Base-by-base conservation (phyloP, 1,139 yeast species). In the Wickerhamomyces sp. region DNA sequence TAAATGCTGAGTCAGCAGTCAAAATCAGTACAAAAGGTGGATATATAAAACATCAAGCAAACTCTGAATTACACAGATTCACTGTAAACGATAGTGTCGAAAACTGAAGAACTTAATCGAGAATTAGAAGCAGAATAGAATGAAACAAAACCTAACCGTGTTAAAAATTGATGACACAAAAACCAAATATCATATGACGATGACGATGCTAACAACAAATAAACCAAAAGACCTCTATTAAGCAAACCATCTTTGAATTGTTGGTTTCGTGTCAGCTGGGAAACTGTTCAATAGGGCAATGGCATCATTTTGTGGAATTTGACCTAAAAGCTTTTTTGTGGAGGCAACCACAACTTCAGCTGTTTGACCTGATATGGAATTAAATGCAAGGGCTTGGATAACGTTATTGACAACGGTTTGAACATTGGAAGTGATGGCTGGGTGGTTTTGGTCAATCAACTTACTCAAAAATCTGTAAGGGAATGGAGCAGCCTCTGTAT, bases 401-500 rank as follows among this genome's bases (percentile, higher is more conserved):
- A 89, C 84, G 28, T 75, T 64, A 37, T 84, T 89, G 33, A 88
- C 74, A 8, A 82, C 77, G 47, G 74, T 71, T n/a, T 82, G 78
- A 12, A 78, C 58, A 41, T 79, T 78, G 15, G 66, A 55, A 20
- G 64, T 58, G 28, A 87, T 74, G 5, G 78, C 66, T 4, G 82
- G 75, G 47, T 87, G 93, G 38, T 75, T 72, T 43, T 70, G 72
- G 31, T 81, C 81, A 32, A 89, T 80, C 51, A 91, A 67, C 44
- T 82, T 85, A 20, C 80, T 66, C 52, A 91, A 68, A 57, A 87
- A 89, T 46, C 72, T 67, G 61, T 87, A 91, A 18, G 88, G 80
- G 59, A 70, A 86, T n/a, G 88, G 79, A 2, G 97, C 96, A 8
- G 94, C 95, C 49, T 85, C 93, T 29, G 79, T 85, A 59, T 91